These are phyloP conservation scores for Castanea mollissima DNA, from an alignment of 306 rosid species.

Conservation along the genomic window DNA sequence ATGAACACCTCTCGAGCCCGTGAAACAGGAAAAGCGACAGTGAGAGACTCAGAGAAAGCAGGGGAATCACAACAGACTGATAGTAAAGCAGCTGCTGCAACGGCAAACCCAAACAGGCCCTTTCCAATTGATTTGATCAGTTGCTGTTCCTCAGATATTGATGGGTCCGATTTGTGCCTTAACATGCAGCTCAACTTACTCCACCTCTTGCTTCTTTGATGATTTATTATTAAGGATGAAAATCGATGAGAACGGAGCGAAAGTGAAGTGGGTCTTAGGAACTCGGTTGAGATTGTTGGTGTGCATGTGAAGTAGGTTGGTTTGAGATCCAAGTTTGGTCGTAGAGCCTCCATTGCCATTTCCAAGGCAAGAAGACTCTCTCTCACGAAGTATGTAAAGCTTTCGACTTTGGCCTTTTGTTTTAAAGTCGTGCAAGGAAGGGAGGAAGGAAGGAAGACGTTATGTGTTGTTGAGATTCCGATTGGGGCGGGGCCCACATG, in stretches of 20 bases:
- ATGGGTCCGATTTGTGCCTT: too few relatives aligned
- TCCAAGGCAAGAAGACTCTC: too few relatives aligned
- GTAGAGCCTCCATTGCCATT: slow-evolving; percentile 46
- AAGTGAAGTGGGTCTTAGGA: slow-evolving; percentile 21
- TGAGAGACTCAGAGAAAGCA: slow-evolving; percentile 79
- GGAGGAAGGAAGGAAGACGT: not conserved
- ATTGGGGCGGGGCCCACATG: slow-evolving; percentile 29
- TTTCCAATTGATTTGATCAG: slow-evolving; percentile 39
- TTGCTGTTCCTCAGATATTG: not conserved
- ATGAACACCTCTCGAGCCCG: slow-evolving; percentile 75
- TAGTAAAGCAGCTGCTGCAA: slow-evolving; percentile 51
- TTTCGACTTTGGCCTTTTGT: too few relatives aligned
- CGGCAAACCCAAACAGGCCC: slow-evolving; percentile 57
- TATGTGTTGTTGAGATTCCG: slow-evolving; percentile 26
- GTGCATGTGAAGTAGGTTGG: slow-evolving; percentile 14
- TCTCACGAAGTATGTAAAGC: too few relatives aligned
- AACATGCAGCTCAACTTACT: not conserved
- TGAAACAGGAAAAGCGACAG: slow-evolving; percentile 92
- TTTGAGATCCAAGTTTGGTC: slow-evolving; percentile 39
- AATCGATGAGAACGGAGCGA: slow-evolving; percentile 24
- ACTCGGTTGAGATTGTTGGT: slow-evolving; percentile 16
- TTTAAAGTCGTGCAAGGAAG: too few relatives aligned
- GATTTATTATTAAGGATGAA: slow-evolving; percentile 19
- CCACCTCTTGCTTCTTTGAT: slow-evolving; percentile 26
- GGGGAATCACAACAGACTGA: slow-evolving; percentile 55